phyloP scores from a whole-genome alignment of 2,329 filamentous ascomycete species.

The Thielaviopsis punctulata region DNA sequence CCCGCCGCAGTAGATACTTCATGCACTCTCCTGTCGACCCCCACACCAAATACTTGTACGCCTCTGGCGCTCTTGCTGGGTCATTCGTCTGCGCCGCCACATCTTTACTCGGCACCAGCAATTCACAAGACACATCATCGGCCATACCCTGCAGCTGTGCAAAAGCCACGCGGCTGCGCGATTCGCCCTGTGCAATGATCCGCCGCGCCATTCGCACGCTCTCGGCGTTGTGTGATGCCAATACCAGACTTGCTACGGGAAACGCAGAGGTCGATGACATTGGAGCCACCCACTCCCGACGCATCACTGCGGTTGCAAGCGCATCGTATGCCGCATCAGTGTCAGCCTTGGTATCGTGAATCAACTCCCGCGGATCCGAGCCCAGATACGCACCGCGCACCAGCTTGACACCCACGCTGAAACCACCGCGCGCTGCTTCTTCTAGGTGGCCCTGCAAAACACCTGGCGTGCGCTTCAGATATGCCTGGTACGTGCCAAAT shows the following conservation, averaged over 20 bases:
- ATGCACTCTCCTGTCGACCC: slow-evolving; percentile 64
- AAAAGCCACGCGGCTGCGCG: slow-evolving; percentile 24
- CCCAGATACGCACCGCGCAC: slow-evolving; percentile 60
- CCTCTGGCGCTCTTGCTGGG: slow-evolving; percentile 18
- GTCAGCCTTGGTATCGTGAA: slow-evolving; percentile 53
- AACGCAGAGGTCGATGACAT: slow-evolving; percentile 27
- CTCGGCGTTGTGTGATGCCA: slow-evolving; percentile 69
- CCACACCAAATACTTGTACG: slow-evolving; percentile 55
- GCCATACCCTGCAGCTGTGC: slow-evolving; percentile 89
- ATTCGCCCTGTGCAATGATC: slow-evolving; percentile 29
- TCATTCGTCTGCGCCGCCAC: slow-evolving; percentile 1
- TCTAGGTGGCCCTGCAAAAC: slow-evolving; percentile 43
- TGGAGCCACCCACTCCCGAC: slow-evolving; percentile 38
- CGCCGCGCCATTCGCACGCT: slow-evolving; percentile 44
- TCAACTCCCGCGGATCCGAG: slow-evolving; percentile 50
- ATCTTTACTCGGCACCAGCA: slow-evolving; percentile 20
- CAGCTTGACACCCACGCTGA: slow-evolving; percentile 56
- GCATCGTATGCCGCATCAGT: slow-evolving; percentile 59
- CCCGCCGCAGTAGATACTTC: slow-evolving; percentile 51
- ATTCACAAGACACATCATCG: slow-evolving; percentile 65
- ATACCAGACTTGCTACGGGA: slow-evolving; percentile 44
- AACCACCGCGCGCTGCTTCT: slow-evolving; percentile 38
- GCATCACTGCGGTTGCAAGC: slow-evolving; percentile 50
- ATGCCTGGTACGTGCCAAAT: slow-evolving; percentile 67
- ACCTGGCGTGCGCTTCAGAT: slow-evolving; percentile 45